Base-by-base conservation (phyloP, 1,139 yeast species). In the Eremothecium sinecaudum region DNA sequence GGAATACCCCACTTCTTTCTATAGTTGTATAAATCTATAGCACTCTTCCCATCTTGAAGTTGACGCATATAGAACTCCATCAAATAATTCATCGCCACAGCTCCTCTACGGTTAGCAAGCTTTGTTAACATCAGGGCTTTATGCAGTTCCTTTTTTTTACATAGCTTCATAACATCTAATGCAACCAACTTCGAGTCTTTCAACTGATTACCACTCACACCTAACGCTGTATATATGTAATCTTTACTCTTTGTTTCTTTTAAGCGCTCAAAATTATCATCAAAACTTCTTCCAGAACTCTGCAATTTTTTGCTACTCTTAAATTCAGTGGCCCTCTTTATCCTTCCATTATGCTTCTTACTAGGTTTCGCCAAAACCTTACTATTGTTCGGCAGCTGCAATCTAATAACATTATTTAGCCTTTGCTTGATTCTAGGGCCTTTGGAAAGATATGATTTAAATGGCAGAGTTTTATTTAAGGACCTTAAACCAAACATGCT, bases 1-100 rank as follows among this genome's bases (percentile, higher is more conserved):
- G 69, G 67, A 13, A 75, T 66, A 1, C 69, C 70, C 75, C 80
- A 71, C 48, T 75, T 77, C 45, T 72, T 74, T 33, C 82, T 62
- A 54, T 69, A 67, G 38, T 66, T 64, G 39, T 67, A 65, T 18
- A 71, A 43, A 31, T 69, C 69, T 28, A 77, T 41, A 0, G 79
- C 80, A 3, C 67, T 59, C 26, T 66, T 66, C 2, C 63, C 49
- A 21, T 51, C 57, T 9, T 59, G 42, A 3, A 62, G 64, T 5
- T 60, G 54, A 5, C 57, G 55, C 9, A 76, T 53, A 22, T 66
- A 59, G 62, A 72, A 67, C 40, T 68, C 66, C 48, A 73, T 53
- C 1, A 80, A 64, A 11, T 68, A 63, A 42, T 80, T 80, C 73
- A 74, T 69, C 0, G 73, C 81, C 18, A 75, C 81, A 0, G 64